Conservation (phyloP, 2,329 filamentous ascomycete genomes). For the Pseudogymnoascus sp. region DNA sequence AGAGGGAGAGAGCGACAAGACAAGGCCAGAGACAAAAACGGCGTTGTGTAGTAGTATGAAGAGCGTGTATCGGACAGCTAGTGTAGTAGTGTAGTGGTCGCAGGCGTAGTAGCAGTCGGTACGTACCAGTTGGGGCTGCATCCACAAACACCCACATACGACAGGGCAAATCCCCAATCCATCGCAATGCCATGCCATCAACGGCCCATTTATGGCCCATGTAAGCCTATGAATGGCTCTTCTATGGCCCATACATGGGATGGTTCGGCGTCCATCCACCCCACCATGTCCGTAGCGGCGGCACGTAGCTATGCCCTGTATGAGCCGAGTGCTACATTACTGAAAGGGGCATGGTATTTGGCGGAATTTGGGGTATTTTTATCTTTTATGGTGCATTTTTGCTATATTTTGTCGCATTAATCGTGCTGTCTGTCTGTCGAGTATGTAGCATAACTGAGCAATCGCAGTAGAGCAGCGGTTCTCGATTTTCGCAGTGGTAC, state of each 20-base stretch:
- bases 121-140: background rate
- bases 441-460: background rate
- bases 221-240: no score
- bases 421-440: background rate
- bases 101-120: background rate
- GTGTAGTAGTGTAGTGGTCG: background rate
- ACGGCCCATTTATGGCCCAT: no score
- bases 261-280: background rate
- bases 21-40: background rate
- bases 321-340: background rate
- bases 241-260: no score
- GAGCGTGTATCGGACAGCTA: no score
- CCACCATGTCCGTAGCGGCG: background rate
- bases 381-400: background rate
- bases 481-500: no score
- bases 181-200: no score
- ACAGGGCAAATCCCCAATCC: no score
- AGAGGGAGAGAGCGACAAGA: background rate
- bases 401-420: background rate
- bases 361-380: background rate
- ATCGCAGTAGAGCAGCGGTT: no score
- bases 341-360: background rate
- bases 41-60: background rate
- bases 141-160: no score
- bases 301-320: background rate